Evolutionary conservation across 2,329 filamentous ascomycete species (phyloP).

Genomic region (Pseudopyrenochaeta lycopersici): DNA sequence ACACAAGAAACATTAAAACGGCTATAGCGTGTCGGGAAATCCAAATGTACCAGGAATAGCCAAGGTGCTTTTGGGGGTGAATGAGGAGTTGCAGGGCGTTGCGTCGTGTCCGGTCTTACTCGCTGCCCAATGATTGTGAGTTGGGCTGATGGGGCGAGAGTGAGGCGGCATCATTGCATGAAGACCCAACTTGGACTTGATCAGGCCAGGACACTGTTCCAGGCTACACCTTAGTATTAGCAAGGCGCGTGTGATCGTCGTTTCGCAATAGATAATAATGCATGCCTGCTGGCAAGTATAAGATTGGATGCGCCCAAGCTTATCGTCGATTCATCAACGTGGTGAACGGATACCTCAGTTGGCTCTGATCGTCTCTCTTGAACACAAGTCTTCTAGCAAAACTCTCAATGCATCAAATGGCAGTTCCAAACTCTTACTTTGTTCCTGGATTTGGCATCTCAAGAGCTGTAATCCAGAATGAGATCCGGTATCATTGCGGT

Average conservation of each 20-base stretch:
- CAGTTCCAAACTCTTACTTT: slow-evolving; percentile 51
- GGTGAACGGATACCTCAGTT: slow-evolving; percentile 15
- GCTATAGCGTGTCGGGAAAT: slow-evolving; percentile 6
- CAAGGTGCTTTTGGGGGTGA: slow-evolving; percentile 12
- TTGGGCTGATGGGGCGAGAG: slow-evolving; percentile 39
- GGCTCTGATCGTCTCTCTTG: slow-evolving; percentile 15
- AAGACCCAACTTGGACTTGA: slow-evolving; percentile 29
- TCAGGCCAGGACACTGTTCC: slow-evolving; percentile 6
- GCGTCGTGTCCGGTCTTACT: slow-evolving; percentile 21
- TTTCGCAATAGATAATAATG: slow-evolving; percentile 10
- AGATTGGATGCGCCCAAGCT: slow-evolving; percentile 31
- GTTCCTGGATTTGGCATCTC: slow-evolving; percentile 55
- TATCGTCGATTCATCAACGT: slow-evolving; percentile 15
- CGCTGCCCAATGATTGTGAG: slow-evolving; percentile 35
- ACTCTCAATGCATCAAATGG: slow-evolving; percentile 23
- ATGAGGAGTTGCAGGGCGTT: slow-evolving; percentile 16
- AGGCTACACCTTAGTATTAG: slow-evolving; percentile 10
- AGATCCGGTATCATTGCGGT: slow-evolving; percentile 55
- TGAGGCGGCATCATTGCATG: slow-evolving; percentile 40
- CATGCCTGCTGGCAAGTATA: slow-evolving; percentile 26
- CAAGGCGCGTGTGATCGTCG: slow-evolving; percentile 19
- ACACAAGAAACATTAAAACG: slow-evolving; percentile 12
- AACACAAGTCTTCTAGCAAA: slow-evolving; percentile 1
- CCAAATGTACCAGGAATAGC: slow-evolving; percentile 10
- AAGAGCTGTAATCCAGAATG: slow-evolving; percentile 54